A percentile compares a stretch with the other conserved stretches of the same genome.
Conservation (phyloP, 2,329 filamentous ascomycete genomes). For the Diplocarpon mali region DNA sequence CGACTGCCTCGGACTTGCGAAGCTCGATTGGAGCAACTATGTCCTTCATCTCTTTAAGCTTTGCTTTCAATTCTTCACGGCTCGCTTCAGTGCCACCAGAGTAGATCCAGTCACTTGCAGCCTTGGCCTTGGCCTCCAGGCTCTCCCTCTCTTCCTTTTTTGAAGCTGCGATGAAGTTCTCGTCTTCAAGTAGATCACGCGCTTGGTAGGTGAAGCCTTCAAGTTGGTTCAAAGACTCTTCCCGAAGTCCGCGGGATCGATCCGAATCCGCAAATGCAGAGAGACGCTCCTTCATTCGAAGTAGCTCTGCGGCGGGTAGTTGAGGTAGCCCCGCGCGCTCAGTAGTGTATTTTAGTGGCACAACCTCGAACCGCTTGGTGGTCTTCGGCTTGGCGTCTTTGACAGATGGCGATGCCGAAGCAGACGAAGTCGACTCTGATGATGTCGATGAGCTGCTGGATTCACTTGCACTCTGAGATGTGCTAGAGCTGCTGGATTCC, state of each 20-base stretch:
- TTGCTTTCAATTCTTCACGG: slow-evolving; percentile 62
- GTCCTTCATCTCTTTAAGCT: slow-evolving; percentile 64
- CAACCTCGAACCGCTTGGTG: slow-evolving; percentile 24
- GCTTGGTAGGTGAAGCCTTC: slow-evolving; percentile 87
- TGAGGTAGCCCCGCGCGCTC: slow-evolving; percentile 22
- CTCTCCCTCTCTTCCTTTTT: slow-evolving; percentile 54
- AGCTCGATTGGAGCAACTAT: slow-evolving; percentile 68
- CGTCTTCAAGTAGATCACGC: slow-evolving; percentile 70
- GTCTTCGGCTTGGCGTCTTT: slow-evolving; percentile 20
- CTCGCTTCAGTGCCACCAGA: slow-evolving; percentile 69
- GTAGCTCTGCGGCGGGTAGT: slow-evolving; percentile 21
- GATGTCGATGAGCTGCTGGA: slow-evolving; percentile 37
- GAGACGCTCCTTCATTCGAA: slow-evolving; percentile 47
- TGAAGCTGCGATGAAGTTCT: slow-evolving; percentile 61
- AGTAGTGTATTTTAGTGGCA: slow-evolving; percentile 24
- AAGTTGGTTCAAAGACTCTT: slow-evolving; percentile 86
- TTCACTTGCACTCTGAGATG: slow-evolving; percentile 27
- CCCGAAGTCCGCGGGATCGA: slow-evolving; percentile 60
- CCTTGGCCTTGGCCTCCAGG: slow-evolving; percentile 58
- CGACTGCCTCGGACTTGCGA: slow-evolving; percentile 59
- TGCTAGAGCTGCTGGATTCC: slow-evolving; percentile 30
- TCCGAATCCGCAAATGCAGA: slow-evolving; percentile 81
- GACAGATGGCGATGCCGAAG: slow-evolving; percentile 23
- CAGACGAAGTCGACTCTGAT: slow-evolving; percentile 40
- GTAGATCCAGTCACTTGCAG: slow-evolving; percentile 82